phyloP scores from a whole-genome alignment of 208 protist genomes.

The Leishmania major region DNA sequence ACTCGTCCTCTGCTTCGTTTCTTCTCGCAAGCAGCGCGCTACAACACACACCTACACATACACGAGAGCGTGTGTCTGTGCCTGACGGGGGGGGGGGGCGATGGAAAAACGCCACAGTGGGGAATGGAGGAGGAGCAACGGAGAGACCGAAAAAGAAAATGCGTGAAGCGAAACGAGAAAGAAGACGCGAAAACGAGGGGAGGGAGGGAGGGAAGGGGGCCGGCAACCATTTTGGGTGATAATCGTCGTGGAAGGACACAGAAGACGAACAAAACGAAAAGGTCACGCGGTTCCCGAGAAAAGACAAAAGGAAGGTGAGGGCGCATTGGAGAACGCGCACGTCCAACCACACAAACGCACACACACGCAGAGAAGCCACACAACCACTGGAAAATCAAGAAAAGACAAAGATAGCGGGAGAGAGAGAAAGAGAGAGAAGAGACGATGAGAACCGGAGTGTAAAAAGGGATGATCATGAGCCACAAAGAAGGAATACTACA shows the following conservation, averaged over 20 bases:
- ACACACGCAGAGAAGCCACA: background rate
- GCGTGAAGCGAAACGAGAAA: background rate
- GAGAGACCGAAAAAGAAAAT: background rate
- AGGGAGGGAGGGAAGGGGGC: too few species aligned
- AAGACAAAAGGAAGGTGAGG: background rate
- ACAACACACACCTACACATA: background rate
- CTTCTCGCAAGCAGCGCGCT: background rate
- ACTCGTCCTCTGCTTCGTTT: background rate
- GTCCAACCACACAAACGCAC: background rate
- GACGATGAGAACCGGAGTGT: background rate
- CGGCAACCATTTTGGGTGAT: background rate
- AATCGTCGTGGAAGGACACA: background rate
- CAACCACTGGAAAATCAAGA: background rate
- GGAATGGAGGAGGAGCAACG: background rate
- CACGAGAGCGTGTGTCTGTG: background rate
- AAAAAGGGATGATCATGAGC: constrained; percentile 1
- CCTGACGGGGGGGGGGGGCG: background rate
- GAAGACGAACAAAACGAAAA: background rate
- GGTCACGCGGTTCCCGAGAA: background rate
- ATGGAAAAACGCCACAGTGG: background rate
- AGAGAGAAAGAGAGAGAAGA: background rate
- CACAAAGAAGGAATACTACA: constrained; percentile 5
- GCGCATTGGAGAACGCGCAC: background rate
- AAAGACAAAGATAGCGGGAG: background rate
- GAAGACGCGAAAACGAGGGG: background rate